Evolutionary conservation across 148 eudicot genomes (phyloP).

Genomic region (Vaccinium macrocarpon): DNA sequence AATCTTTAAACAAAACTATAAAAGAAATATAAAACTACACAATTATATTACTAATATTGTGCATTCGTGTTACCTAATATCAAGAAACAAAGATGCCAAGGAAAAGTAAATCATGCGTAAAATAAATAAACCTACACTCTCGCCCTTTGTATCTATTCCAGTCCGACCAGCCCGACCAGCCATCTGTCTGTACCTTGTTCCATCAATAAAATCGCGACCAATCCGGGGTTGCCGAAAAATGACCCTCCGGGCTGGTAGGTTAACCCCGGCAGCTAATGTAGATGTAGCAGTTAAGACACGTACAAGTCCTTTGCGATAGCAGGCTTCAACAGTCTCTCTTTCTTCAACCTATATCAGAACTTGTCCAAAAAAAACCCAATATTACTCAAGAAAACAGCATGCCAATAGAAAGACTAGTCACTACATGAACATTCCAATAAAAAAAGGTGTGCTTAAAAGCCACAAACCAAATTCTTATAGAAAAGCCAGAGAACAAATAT

Average conservation of each 20-base stretch:
- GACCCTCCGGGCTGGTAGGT: constrained; percentile 97
- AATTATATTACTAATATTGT: not conserved
- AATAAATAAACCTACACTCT: constrained; percentile 72
- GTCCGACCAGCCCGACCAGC: constrained; percentile 99
- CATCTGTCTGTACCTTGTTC: constrained; percentile 94
- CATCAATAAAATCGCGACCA: constrained; percentile 96
- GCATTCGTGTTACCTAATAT: not conserved
- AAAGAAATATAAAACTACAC: not conserved
- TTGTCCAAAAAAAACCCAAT: not conserved
- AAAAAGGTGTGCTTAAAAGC: not conserved
- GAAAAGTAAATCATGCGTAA: constrained; percentile 6
- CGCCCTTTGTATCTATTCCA: constrained; percentile 98
- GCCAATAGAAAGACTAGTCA: not conserved
- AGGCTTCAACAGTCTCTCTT: constrained; percentile 84
- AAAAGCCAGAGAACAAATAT: not conserved
- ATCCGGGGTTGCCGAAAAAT: constrained; percentile 96
- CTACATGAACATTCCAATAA: constrained; percentile 2
- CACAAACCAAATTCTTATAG: constrained; percentile 5
- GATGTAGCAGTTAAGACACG: constrained; percentile 99
- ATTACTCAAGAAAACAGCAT: not conserved
- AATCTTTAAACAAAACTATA: not conserved
- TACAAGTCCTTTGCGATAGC: constrained; percentile 93
- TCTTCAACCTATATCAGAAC: constrained; percentile 76
- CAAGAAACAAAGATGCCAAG: constrained; percentile 9
- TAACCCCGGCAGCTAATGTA: constrained; percentile 98